A percentile compares a stretch with the other conserved stretches of the same genome.
Conservation (phyloP, 1,139 yeast genomes). For the Pneumocystis wakefieldiae region DNA sequence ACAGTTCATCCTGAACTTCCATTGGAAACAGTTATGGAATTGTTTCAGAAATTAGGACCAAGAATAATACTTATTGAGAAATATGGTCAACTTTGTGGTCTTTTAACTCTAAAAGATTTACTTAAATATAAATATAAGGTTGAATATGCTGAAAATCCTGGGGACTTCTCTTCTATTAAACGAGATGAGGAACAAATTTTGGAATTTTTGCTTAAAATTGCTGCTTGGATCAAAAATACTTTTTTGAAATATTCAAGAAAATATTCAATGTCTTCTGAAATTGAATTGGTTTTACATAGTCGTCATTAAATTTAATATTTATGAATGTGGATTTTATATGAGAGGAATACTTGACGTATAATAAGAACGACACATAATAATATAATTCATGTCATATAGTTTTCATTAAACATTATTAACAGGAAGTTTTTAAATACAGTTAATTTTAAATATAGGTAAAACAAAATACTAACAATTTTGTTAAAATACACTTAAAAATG, state of each 20-base stretch:
- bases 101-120: constrained; percentile 54
- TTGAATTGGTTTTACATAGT: not conserved
- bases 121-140: constrained; percentile 32
- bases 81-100: constrained; percentile 39
- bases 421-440: not conserved
- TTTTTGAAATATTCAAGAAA: not conserved
- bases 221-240: not conserved
- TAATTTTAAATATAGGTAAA: not conserved
- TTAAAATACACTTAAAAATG: not conserved
- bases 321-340: not conserved
- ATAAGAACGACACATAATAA: not conserved
- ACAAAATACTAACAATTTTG: not conserved
- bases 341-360: not conserved
- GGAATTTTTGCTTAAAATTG: not conserved
- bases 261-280: not conserved
- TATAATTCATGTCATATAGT: not conserved
- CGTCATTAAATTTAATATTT: not conserved
- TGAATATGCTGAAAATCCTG: constrained; percentile 6
- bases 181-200: not conserved
- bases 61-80: constrained; percentile 52
- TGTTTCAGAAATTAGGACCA: constrained; percentile 73
- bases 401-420: not conserved
- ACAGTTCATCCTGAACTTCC: constrained; percentile 41
- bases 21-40: constrained; percentile 47
- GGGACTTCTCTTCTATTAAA: not conserved